phyloP scores from a whole-genome alignment of 805 yeast species.

The Teunomyces gatunensis region DNA sequence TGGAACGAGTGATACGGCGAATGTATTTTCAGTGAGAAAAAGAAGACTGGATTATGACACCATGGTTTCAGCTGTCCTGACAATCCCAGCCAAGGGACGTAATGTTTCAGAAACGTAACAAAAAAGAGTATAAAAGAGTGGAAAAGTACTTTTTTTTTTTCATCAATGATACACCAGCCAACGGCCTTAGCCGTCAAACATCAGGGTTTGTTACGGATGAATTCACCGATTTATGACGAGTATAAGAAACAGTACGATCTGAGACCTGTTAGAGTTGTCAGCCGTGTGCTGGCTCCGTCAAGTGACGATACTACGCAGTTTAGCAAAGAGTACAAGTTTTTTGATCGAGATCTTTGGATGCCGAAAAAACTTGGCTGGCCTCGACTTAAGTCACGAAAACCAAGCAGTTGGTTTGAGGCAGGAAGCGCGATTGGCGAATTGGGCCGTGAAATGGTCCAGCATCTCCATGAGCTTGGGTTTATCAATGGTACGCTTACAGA shows the following conservation, averaged over 20 bases:
- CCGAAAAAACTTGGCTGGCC: neutral
- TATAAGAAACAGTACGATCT: neutral
- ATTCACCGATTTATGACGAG: neutral
- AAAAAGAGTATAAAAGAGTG: neutral
- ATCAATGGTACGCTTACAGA: constrained; percentile 4
- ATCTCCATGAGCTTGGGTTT: constrained; percentile 12
- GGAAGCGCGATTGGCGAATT: neutral
- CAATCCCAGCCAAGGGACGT: too few species aligned
- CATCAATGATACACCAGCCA: neutral
- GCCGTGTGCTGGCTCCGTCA: neutral
- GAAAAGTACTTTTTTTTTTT: too few species aligned
- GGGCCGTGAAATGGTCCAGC: constrained; percentile 1
- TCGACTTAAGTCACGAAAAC: neutral
- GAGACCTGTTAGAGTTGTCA: neutral
- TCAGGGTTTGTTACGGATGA: neutral
- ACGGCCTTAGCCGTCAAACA: neutral
- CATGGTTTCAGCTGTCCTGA: neutral
- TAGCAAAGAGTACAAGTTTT: neutral
- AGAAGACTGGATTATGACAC: neutral
- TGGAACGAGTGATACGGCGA: neutral
- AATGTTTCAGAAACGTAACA: neutral
- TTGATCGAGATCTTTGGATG: neutral
- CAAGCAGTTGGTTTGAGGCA: neutral
- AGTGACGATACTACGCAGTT: neutral
- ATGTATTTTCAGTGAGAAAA: constrained; percentile 1